Percentiles rank a stretch among this genome's conserved stretches.
Evolutionary conservation across 305 asterid species (phyloP).

Genomic region (Lippia alba): DNA sequence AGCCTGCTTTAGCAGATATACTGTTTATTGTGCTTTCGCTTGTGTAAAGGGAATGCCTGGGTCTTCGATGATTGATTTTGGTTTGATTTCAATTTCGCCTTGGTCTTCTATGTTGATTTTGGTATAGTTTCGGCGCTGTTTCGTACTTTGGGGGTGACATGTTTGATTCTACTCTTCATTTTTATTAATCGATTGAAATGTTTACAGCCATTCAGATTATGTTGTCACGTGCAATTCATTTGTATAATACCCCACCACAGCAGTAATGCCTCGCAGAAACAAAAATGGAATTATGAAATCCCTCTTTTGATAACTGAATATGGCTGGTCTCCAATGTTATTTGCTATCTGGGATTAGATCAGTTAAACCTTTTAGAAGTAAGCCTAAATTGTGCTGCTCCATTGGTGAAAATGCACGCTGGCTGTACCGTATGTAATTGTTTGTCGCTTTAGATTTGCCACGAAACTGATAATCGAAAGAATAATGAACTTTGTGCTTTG

Average conservation of each 20-base stretch:
- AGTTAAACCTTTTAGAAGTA: not conserved
- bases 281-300: not conserved
- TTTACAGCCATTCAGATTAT: not conserved
- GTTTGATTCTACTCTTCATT: not conserved
- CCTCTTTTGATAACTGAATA: not conserved
- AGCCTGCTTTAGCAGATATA: not conserved
- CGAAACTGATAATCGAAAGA: constrained; percentile 10
- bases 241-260: not conserved
- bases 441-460: not conserved
- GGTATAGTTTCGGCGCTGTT: not conserved
- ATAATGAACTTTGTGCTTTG: constrained; percentile 4
- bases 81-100: not conserved
- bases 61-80: constrained; percentile 5
- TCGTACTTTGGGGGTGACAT: not conserved
- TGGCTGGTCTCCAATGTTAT: constrained; percentile 1
- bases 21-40: not conserved
- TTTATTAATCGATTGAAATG: not conserved
- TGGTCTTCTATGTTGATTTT: constrained; percentile 4
- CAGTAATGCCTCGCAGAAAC: not conserved
- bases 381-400: constrained; percentile 10
- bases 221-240: not conserved
- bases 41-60: constrained; percentile 14
- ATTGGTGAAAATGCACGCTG: constrained; percentile 21
- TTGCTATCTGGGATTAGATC: not conserved
- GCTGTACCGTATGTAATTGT: constrained; percentile 22